phyloP scores from a whole-genome alignment of 306 rosid genomes.

The Inga laurina region DNA sequence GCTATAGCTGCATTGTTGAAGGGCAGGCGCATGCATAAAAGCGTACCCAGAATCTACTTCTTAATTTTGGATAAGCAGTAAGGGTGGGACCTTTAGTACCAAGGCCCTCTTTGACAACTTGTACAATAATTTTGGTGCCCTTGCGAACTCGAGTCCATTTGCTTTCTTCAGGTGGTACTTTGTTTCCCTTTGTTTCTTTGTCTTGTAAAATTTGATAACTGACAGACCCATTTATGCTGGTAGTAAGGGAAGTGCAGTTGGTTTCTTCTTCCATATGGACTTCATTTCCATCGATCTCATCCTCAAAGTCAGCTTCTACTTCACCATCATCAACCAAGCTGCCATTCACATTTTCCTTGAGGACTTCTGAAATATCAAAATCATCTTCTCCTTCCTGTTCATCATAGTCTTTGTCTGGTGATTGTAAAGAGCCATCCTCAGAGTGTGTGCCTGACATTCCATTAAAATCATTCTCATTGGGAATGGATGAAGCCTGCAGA shows the following conservation, averaged over 20 bases:
- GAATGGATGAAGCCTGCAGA: slow-evolving; percentile 30
- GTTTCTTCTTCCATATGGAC: slow-evolving; percentile 54
- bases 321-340: slow-evolving; percentile 56
- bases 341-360: slow-evolving; percentile 56
- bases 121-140: slow-evolving; percentile 92
- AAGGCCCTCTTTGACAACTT: slow-evolving; percentile 93
- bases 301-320: slow-evolving; percentile 69
- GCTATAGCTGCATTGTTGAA: slow-evolving; percentile 16
- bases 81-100: slow-evolving; percentile 91
- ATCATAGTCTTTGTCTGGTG: slow-evolving; percentile 54
- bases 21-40: slow-evolving; percentile 22
- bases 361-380: slow-evolving; percentile 67
- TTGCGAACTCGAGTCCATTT: slow-evolving; percentile 81
- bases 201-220: slow-evolving; percentile 47
- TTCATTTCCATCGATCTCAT: slow-evolving; percentile 61
- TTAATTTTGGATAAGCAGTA: slow-evolving; percentile 82
- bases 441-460: slow-evolving; percentile 46
- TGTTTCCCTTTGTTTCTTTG: slow-evolving; percentile 51
- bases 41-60: slow-evolving; percentile 96
- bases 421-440: slow-evolving; percentile 48
- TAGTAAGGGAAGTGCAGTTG: slow-evolving; percentile 35
- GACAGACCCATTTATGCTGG: slow-evolving; percentile 51
- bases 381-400: slow-evolving; percentile 79
- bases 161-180: slow-evolving; percentile 40
- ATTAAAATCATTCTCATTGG: slow-evolving; percentile 44